These are phyloP conservation scores for Yamadazyma akitaensis DNA, from an alignment of 805 yeast species.

Conservation along the genomic window DNA sequence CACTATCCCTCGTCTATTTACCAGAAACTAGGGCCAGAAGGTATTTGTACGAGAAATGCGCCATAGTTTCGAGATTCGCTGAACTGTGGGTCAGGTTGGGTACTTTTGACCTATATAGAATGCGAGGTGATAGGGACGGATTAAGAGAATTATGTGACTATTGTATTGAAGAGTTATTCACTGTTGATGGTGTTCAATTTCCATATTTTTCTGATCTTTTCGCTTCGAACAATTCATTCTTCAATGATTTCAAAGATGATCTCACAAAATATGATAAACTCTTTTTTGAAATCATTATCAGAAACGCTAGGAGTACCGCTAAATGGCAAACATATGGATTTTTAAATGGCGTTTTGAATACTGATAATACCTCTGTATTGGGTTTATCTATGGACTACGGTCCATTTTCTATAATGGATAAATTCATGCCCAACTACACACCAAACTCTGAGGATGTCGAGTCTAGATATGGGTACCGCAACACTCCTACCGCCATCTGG, in stretches of 20 bases:
- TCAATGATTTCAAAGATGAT: conserved; percentile 16
- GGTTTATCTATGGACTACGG: conserved; percentile 93
- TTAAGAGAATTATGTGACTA: conserved; percentile 65
- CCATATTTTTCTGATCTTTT: conserved; percentile 23
- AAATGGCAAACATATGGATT: conserved; percentile 91
- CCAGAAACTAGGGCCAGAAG: conserved; percentile 80
- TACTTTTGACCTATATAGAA: conserved; percentile 76
- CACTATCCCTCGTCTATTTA: conserved; percentile 64
- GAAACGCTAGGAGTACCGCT: conserved; percentile 77
- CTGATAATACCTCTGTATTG: conserved; percentile 87
- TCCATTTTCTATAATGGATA: conserved; percentile 89
- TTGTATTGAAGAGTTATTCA: conserved; percentile 63
- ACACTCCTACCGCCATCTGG: conserved; percentile 85
- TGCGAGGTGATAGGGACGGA: conserved; percentile 66
- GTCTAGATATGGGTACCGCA: conserved; percentile 72
- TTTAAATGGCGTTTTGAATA: conserved; percentile 88
- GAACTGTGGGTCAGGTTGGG: conserved; percentile 87
- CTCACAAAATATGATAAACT: conserved; percentile 64
- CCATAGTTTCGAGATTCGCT: conserved; percentile 80
- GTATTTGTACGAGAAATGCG: conserved; percentile 71
- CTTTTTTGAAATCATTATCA: conserved; percentile 64
- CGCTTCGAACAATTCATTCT: conserved; percentile 20
- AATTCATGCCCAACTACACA: conserved; percentile 74
- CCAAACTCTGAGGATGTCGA: conserved; percentile 86
- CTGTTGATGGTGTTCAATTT: conserved; percentile 27